These are phyloP conservation scores for Colletotrichum sp. DNA, from an alignment of 2,329 filamentous ascomycete species.

Conservation along the genomic window DNA sequence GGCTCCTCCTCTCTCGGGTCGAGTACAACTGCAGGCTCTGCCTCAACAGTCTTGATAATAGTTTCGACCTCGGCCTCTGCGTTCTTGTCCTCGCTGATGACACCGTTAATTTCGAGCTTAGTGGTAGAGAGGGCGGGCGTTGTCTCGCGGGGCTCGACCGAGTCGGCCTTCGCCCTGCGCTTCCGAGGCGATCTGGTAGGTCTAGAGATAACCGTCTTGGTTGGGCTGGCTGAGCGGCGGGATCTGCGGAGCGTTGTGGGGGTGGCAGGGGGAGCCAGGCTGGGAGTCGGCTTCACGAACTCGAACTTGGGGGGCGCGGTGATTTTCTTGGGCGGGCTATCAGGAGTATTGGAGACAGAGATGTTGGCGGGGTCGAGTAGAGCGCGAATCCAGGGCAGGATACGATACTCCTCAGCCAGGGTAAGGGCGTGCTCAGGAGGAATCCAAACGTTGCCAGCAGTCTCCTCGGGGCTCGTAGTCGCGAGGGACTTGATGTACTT, in stretches of 20 bases:
- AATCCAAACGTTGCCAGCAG: conserved; percentile 97
- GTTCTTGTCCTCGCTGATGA: conserved; percentile 29
- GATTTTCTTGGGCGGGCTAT: conserved; percentile 78
- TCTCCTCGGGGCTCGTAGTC: conserved; percentile 87
- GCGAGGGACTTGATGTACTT: conserved; percentile 83
- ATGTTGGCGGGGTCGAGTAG: conserved; percentile 89
- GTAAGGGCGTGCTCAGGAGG: conserved; percentile 80
- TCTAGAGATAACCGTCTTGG: conserved; percentile 45
- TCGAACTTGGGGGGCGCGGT: conserved; percentile 82
- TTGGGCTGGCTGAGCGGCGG: conserved; percentile 63
- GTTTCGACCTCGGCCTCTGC: conserved; percentile 35
- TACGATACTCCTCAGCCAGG: conserved; percentile 86
- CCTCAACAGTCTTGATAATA: conserved; percentile 52
- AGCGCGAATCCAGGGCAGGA: conserved; percentile 88
- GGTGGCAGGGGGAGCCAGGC: conserved; percentile 52
- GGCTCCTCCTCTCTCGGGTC: conserved; percentile 61
- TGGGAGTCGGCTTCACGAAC: conserved; percentile 46
- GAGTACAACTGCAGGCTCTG: conserved; percentile 52
- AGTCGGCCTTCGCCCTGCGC: conserved; percentile 51
- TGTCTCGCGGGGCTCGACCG: conserved; percentile 33
- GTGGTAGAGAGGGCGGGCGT: conserved; percentile 15
- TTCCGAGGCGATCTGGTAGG: conserved; percentile 54
- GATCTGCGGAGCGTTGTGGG: conserved; percentile 52
- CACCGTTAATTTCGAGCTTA: conserved; percentile 33
- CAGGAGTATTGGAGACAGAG: conserved; percentile 56